phyloP scores from a whole-genome alignment of 495 filamentous ascomycete species.

The Choiromyces venosus region DNA sequence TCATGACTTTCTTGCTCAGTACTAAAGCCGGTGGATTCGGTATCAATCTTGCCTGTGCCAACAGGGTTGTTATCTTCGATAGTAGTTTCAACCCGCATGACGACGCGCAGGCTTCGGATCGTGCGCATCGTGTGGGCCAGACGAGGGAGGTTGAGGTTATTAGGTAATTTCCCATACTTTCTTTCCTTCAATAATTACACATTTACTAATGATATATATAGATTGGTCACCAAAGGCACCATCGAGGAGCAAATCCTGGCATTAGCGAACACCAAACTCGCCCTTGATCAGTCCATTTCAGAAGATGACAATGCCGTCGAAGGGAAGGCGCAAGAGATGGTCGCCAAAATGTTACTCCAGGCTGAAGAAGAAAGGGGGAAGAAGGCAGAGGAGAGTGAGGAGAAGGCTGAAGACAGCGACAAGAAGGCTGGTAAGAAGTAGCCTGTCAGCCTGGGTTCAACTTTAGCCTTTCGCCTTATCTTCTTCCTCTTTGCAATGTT shows the following conservation, averaged over 20 bases:
- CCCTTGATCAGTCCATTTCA: constrained; percentile 79
- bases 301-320: constrained; percentile 47
- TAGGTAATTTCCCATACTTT: constrained; percentile 15
- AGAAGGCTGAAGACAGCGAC: not conserved
- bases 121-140: constrained; percentile 91
- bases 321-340: constrained; percentile 55
- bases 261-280: constrained; percentile 83
- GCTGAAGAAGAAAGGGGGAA: not conserved
- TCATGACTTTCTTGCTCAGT: constrained; percentile 86
- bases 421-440: not conserved
- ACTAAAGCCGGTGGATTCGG: constrained; percentile 92
- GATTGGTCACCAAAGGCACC: constrained; percentile 73
- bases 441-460: not conserved
- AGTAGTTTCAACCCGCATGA: constrained; percentile 94
- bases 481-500: not conserved
- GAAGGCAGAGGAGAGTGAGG: not conserved
- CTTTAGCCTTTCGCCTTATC: not conserved
- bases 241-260: constrained; percentile 91
- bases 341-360: constrained; percentile 59
- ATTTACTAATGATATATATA: constrained; percentile 37
- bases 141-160: constrained; percentile 80
- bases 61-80: constrained; percentile 97
- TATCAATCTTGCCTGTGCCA: constrained; percentile 89
- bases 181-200: not conserved
- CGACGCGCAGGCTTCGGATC: constrained; percentile 92